Conservation (phyloP, 2,329 filamentous ascomycete genomes). For the Aureobasidium vineae region DNA sequence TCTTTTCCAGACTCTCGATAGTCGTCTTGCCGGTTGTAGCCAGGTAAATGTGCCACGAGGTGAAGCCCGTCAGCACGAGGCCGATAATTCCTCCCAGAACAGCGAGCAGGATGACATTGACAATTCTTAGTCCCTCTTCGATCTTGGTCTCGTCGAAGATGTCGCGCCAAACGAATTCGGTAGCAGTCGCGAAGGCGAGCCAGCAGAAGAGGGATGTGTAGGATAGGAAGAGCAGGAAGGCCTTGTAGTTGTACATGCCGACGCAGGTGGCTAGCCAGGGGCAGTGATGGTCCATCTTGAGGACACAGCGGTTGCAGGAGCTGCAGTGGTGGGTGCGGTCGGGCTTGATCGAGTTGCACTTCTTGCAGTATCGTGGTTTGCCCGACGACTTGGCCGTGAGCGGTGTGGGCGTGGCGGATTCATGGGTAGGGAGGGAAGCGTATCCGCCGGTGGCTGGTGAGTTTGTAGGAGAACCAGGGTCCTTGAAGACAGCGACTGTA, state of each 20-base stretch:
- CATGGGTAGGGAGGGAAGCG: constrained; percentile 29
- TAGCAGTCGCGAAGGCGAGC: constrained; percentile 73
- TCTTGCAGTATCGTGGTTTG: constrained; percentile 89
- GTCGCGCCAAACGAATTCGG: constrained; percentile 81
- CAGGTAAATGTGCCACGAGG: constrained; percentile 84
- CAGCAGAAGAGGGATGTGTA: constrained; percentile 88
- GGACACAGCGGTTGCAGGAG: constrained; percentile 85
- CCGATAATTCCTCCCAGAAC: constrained; percentile 90
- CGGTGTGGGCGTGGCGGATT: constrained; percentile 51
- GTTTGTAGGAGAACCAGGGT: constrained; percentile 67
- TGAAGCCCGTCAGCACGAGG: constrained; percentile 84
- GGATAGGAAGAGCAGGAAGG: constrained; percentile 86
- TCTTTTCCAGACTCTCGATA: constrained; percentile 95
- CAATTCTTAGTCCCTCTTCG: constrained; percentile 70
- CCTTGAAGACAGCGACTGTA: constrained; percentile 88
- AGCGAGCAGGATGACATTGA: constrained; percentile 86
- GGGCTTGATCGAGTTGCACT: constrained; percentile 91
- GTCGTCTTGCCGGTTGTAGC: constrained; percentile 81
- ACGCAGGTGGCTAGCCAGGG: constrained; percentile 95
- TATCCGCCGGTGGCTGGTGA: constrained; percentile 25
- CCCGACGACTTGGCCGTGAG: constrained; percentile 93
- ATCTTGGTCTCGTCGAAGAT: constrained; percentile 69
- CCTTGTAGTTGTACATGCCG: constrained; percentile 90
- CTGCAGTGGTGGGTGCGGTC: constrained; percentile 97
- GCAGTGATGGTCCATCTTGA: constrained; percentile 99